Evolutionary conservation across 495 filamentous ascomycete species (phyloP).

Genomic region (Aspergillus carlsbadensis): DNA sequence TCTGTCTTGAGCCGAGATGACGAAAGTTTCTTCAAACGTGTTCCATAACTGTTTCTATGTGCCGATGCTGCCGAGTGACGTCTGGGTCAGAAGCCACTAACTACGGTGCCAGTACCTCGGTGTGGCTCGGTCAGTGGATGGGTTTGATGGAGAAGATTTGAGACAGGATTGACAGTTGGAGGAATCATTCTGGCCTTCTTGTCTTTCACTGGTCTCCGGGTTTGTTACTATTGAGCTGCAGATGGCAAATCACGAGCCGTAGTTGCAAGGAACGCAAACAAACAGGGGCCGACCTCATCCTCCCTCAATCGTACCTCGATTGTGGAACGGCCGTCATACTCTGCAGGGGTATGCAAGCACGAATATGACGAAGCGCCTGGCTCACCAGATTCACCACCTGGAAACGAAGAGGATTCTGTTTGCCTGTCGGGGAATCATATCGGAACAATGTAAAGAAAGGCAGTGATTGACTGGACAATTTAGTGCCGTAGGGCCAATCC

Average conservation of each 20-base stretch:
- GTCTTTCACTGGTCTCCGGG: background rate
- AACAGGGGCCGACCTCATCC: background rate
- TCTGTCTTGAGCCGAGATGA: background rate
- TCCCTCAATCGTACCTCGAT: background rate
- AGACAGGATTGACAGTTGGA: background rate
- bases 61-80: constrained; percentile 2
- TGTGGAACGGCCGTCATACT: background rate
- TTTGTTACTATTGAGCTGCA: background rate
- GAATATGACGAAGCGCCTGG: background rate
- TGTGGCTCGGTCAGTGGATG: background rate
- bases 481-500: constrained; percentile 10
- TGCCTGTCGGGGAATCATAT: background rate
- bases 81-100: background rate
- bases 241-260: background rate
- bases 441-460: background rate
- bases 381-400: background rate
- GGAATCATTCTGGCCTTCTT: background rate
- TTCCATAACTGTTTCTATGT: background rate
- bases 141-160: background rate
- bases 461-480: constrained; percentile 8
- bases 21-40: background rate
- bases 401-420: background rate
- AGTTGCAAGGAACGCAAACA: background rate
- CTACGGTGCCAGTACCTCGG: background rate
- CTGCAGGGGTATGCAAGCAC: background rate